phyloP scores from a whole-genome alignment of 2,329 filamentous ascomycete species.

The Salinomyces thailandicus region DNA sequence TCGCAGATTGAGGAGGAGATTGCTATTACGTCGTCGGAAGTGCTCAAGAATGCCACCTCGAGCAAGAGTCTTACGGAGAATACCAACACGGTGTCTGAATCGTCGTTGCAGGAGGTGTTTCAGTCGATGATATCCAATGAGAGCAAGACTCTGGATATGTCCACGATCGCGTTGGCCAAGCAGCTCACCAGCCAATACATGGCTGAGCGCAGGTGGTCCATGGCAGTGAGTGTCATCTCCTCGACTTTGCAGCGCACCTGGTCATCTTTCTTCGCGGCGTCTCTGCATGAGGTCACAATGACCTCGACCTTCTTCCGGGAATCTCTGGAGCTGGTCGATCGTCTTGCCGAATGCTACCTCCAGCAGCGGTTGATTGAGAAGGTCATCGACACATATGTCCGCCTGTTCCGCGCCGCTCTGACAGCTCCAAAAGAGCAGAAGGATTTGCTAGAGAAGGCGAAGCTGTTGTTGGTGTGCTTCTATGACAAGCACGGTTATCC shows the following conservation, averaged over 20 bases:
- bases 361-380: conserved; percentile 27
- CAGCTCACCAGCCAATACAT: conserved; percentile 34
- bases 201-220: conserved; percentile 37
- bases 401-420: conserved; percentile 30
- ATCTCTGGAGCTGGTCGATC: conserved; percentile 37
- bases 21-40: conserved; percentile 33
- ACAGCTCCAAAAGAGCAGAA: conserved; percentile 16
- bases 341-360: conserved; percentile 37
- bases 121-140: conserved; percentile 30
- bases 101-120: conserved; percentile 35
- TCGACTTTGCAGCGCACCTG: conserved; percentile 36
- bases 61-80: conserved; percentile 23
- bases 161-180: conserved; percentile 32
- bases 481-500: conserved; percentile 31
- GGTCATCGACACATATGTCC: conserved; percentile 30
- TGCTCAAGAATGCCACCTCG: conserved; percentile 30
- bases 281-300: conserved; percentile 31
- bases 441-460: conserved; percentile 27
- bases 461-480: conserved; percentile 25
- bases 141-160: conserved; percentile 30
- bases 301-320: conserved; percentile 35
- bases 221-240: conserved; percentile 38
- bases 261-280: conserved; percentile 37
- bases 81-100: conserved; percentile 31
- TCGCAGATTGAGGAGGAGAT: conserved; percentile 34